Base-by-base conservation (phyloP, 768 basidiomycete species). In the Amanita polypyramis region DNA sequence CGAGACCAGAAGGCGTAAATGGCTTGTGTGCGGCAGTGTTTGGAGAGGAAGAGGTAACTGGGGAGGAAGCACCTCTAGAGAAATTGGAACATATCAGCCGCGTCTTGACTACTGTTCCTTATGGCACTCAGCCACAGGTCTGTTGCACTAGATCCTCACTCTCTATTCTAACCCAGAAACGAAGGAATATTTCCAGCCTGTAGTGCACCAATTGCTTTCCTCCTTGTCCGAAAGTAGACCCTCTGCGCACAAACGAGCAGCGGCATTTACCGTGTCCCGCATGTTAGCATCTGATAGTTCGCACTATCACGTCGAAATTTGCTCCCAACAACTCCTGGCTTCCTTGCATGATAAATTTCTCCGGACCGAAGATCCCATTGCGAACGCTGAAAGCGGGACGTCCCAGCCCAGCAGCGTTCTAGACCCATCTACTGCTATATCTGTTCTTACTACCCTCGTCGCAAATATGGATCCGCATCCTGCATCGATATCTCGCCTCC, bases 391-490 rank as follows among this genome's bases (percentile, higher is more conserved):
- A 53, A 27, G 4, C 33, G 14, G 5, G 38, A 15, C 4, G 15
- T 1, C 23, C n/a, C 36, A 20, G 32, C 21, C 19, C 21, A 29
- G n/a, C 39, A 14, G n/a, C 30, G 9, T 50, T 2, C 49, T 62
- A 29, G 46, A 62, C 41, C 3, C 77, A 4, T 60, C 63, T 15
- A 61, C 61, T 11, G 70, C 77, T 2, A 60, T 87, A n/a, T 64
- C 66, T 5, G 70, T 63, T 4, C 60, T 91, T 15, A 66, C 73
- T 43, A 67, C 69, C 0, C 65, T 94, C 21, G 63, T 88, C 2
- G 72, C 80, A 4, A 86, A 92, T 54, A 77, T 81, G 4, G 88
- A 94, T 53, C 89, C 90, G 4, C 83, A 86, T 3, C 85, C 89
- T 0, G 61, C 65, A 2, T 70, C 89, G 35, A 72, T 89, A 34